Percentiles rank a stretch among this genome's conserved stretches.
Conservation (phyloP, 768 basidiomycete species). For the Pholiota microspora region DNA sequence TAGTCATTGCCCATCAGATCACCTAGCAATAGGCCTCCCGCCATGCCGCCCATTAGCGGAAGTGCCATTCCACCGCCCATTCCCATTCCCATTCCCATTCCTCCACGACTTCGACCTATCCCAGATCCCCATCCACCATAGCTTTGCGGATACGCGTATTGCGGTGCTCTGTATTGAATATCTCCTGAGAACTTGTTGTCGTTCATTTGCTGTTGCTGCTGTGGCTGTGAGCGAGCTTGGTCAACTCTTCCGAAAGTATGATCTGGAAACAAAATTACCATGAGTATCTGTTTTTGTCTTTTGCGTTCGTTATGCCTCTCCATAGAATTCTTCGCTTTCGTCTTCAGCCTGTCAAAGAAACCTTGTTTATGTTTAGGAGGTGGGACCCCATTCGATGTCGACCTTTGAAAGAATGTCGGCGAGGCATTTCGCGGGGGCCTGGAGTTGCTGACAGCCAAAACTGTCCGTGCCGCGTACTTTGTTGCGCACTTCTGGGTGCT, state of each 20-base stretch:
- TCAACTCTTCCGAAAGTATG: background rate
- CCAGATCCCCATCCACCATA: slow-evolving; percentile 1
- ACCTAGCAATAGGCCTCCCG: slow-evolving; percentile 50
- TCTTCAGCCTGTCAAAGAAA: slow-evolving; percentile 59
- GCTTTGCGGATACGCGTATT: slow-evolving; percentile 19
- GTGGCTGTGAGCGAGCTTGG: slow-evolving; percentile 16
- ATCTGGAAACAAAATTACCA: slow-evolving; percentile 5
- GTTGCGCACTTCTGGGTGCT: slow-evolving; percentile 47
- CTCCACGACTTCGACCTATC: background rate
- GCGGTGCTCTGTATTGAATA: slow-evolving; percentile 17
- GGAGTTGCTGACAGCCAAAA: slow-evolving; percentile 7
- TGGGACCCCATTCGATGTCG: slow-evolving; percentile 12
- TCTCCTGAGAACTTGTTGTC: slow-evolving; percentile 23
- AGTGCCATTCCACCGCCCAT: slow-evolving; percentile 34
- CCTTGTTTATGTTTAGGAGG: slow-evolving; percentile 39
- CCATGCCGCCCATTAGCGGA: slow-evolving; percentile 43
- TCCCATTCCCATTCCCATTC: no score
- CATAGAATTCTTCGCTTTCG: slow-evolving; percentile 61
- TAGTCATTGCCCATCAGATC: slow-evolving; percentile 32
- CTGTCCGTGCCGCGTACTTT: slow-evolving; percentile 23
- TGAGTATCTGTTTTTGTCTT: slow-evolving; percentile 23
- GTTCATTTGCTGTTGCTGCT: slow-evolving; percentile 23
- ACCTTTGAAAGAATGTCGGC: slow-evolving; percentile 24
- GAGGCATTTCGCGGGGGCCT: no score
- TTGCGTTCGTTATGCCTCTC: slow-evolving; percentile 66